A percentile compares a stretch with the other conserved stretches of the same genome.
Evolutionary conservation across 2,329 filamentous ascomycete species (phyloP).

Genomic region (Talaromyces funiculosus): DNA sequence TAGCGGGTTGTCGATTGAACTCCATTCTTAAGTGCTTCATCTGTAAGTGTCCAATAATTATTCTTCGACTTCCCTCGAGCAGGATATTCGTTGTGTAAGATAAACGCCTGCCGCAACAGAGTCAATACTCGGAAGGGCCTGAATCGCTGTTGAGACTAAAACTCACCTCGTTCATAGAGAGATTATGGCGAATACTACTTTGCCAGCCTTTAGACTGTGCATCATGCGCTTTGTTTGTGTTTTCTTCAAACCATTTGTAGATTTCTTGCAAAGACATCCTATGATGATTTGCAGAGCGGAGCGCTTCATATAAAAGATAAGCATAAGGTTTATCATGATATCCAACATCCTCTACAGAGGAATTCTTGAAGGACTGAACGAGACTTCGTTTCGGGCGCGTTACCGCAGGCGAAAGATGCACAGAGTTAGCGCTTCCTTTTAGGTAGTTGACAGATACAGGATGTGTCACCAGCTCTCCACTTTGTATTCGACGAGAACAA

Average conservation of each 20-base stretch:
- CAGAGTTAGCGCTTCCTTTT: not conserved
- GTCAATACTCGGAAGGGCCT: not conserved
- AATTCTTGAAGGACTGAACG: not conserved
- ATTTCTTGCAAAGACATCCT: slow-evolving; percentile 79
- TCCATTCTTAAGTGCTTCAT: slow-evolving; percentile 10
- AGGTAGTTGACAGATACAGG: not conserved
- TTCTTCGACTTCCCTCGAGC: slow-evolving; percentile 6
- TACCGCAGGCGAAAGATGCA: not conserved
- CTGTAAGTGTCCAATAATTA: slow-evolving; percentile 11
- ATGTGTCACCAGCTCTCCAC: not conserved
- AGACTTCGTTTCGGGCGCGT: not conserved
- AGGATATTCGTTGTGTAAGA: slow-evolving; percentile 6
- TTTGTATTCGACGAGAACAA: not conserved
- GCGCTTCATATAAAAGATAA: slow-evolving; percentile 68
- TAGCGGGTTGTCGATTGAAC: slow-evolving; percentile 11
- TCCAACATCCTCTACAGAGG: not conserved
- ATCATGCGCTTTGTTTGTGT: slow-evolving; percentile 69
- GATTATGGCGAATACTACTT: slow-evolving; percentile 91
- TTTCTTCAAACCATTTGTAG: slow-evolving; percentile 80
- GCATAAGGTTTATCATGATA: slow-evolving; percentile 65
- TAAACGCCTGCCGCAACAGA: slow-evolving; percentile 20
- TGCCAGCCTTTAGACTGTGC: slow-evolving; percentile 70
- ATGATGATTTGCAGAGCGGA: slow-evolving; percentile 60
- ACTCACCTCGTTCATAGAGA: slow-evolving; percentile 90
- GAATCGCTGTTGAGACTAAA: not conserved